Conservation (phyloP, 1,284 basidiomycete species). For the Cryptococcus hybrid region DNA sequence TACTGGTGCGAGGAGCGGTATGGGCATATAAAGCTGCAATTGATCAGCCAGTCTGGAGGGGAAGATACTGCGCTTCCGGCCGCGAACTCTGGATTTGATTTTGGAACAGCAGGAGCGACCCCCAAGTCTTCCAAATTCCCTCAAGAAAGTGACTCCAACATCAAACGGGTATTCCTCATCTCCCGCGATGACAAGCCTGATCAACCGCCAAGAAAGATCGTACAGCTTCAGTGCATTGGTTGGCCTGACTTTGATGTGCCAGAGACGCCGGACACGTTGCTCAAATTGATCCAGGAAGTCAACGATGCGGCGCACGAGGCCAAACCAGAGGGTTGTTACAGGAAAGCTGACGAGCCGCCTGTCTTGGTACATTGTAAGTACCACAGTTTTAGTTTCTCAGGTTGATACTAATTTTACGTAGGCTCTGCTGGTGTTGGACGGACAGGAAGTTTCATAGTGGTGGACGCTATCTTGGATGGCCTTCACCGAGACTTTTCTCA, state of each 20-base stretch:
- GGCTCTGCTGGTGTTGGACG: constrained; percentile 90
- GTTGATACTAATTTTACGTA: constrained; percentile 55
- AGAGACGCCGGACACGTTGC: constrained; percentile 67
- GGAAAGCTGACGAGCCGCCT: constrained; percentile 37
- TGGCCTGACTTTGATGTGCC: constrained; percentile 97
- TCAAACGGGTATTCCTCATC: constrained; percentile 70
- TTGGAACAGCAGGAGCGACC: constrained; percentile 27
- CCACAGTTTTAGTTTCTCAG: not conserved
- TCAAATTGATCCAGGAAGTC: constrained; percentile 65
- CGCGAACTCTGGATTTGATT: constrained; percentile 47
- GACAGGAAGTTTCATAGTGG: constrained; percentile 86
- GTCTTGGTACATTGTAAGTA: constrained; percentile 49
- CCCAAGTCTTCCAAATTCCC: constrained; percentile 3
- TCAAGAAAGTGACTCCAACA: constrained; percentile 34
- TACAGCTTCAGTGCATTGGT: constrained; percentile 80
- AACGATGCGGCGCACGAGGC: constrained; percentile 59
- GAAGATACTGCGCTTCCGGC: constrained; percentile 40
- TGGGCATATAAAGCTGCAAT: constrained; percentile 65
- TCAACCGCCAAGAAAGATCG: constrained; percentile 57
- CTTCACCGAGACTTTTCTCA: constrained; percentile 58
- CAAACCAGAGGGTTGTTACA: constrained; percentile 45
- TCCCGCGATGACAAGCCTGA: constrained; percentile 61
- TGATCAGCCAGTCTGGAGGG: constrained; percentile 62
- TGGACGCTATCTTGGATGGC: constrained; percentile 80
- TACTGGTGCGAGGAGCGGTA: constrained; percentile 80